These are phyloP conservation scores for Copromyces sp. DNA, from an alignment of 495 filamentous ascomycete species.

Conservation along the genomic window DNA sequence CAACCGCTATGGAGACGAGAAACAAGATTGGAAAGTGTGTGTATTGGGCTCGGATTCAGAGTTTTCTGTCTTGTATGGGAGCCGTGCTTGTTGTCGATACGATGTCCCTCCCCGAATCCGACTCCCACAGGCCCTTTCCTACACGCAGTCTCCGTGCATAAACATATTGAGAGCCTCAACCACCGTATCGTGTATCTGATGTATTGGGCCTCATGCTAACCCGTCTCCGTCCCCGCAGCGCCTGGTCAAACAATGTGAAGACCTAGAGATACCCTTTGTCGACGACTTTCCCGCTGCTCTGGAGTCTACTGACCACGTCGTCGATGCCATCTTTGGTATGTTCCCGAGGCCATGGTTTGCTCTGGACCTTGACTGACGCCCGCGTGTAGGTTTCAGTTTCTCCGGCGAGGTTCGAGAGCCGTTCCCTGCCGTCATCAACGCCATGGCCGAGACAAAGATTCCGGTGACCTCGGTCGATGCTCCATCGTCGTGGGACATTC, in stretches of 20 bases:
- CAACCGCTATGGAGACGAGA: background rate
- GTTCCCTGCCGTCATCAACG: conserved; percentile 69
- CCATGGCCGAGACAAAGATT: conserved; percentile 58
- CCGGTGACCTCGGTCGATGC: conserved; percentile 86
- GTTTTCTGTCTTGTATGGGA: background rate
- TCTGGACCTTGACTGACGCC: conserved; percentile 2
- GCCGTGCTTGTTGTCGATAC: background rate
- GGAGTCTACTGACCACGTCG: conserved; percentile 59
- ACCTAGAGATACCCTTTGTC: conserved; percentile 76
- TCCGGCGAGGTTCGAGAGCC: conserved; percentile 85
- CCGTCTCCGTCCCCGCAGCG: conserved; percentile 42
- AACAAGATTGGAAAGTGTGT: background rate
- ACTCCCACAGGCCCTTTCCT: background rate
- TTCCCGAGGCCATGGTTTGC: conserved; percentile 6
- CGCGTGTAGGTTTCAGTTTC: conserved; percentile 69
- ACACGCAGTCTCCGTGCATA: background rate
- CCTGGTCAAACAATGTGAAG: conserved; percentile 69
- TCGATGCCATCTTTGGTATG: conserved; percentile 88
- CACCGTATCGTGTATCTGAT: background rate
- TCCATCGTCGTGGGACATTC: conserved; percentile 88
- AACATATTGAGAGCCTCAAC: background rate
- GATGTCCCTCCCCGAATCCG: background rate
- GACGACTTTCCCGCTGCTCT: conserved; percentile 64
- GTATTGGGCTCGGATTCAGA: background rate
- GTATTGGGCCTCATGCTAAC: background rate